Evolutionary conservation across 2,329 filamentous ascomycete genomes (phyloP), one percentile per base, ranked within the genome.

Genomic region (Emericellopsis cladophorae): DNA sequence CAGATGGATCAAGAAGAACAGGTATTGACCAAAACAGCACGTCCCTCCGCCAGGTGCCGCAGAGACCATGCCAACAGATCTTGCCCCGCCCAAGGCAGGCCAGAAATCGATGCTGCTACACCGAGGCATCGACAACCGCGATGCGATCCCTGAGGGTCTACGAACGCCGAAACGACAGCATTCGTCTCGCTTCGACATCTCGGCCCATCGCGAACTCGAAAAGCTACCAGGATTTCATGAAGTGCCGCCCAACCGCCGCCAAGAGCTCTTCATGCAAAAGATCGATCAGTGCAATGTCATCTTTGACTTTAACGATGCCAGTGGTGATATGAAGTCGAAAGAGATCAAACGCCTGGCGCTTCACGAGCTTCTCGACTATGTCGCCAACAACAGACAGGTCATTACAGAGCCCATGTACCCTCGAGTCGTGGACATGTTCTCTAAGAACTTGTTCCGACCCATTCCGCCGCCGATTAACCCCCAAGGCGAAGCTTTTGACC

Each of bases 231-330:
- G 92, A 31, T 98, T 98, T 63, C 92, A 98, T 55, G 92, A 98
- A 63, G 92, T 96, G 22, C 84, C 90, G 10, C 92, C 92, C 14
- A 94, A 94, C 58, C 80, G 90, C 47, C 79, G 92, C 46, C 89
- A 95, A 64, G 90, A 96, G 52, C 76, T 98, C 15, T 98, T 98
- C 65, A 95, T 98, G 89, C 89, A 96, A 59, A 98, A 98, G 72
- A 92, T 98, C 52, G 92, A 96, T 55, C 92, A 98, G 61, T 98
- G 92, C 70, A 98, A 98, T 59, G 93, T 98, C 68, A 98, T 98
- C 54, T 98, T 98, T 58, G 92, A 98, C 66, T 98, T 98, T 68
- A 98, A 96, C 59, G 92, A 98, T 62, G 87, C 90, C 38, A 94
- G 86, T 49, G 89, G 83, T 50, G 92, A 98, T 59, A 96, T 98